These are phyloP conservation scores for Debaryomycetaceae sp. DNA, from an alignment of 1,139 yeast species.

Conservation along the genomic window DNA sequence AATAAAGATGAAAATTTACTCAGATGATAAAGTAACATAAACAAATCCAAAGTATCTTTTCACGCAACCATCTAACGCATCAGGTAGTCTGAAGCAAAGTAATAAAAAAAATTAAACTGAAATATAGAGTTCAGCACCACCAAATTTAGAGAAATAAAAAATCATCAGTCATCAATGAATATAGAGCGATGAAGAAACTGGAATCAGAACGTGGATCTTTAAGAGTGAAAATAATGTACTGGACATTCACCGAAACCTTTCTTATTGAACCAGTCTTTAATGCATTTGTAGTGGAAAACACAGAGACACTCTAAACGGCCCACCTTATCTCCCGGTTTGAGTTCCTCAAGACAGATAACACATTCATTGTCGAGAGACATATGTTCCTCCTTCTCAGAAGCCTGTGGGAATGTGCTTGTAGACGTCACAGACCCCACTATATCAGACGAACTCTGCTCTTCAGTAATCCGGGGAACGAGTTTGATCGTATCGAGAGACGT, in stretches of 20 bases:
- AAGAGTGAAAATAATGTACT: slow-evolving; percentile 54
- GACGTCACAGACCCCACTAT: slow-evolving; percentile 24
- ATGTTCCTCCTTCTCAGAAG: slow-evolving; percentile 15
- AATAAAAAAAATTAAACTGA: no score
- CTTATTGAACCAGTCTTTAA: slow-evolving; percentile 83
- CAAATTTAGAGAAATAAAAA: background rate
- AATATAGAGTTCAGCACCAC: background rate
- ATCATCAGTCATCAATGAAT: background rate
- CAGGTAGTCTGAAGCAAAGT: no score
- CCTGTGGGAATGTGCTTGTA: slow-evolving; percentile 18
- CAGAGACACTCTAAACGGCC: slow-evolving; percentile 94
- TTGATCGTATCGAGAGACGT: slow-evolving; percentile 15
- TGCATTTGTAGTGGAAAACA: slow-evolving; percentile 87
- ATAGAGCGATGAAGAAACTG: background rate
- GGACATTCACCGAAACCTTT: slow-evolving; percentile 88
- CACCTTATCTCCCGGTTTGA: slow-evolving; percentile 80
- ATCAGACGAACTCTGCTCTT: background rate
- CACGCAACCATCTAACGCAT: no score
- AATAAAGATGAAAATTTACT: background rate
- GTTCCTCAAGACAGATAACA: slow-evolving; percentile 88
- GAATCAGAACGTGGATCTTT: background rate
- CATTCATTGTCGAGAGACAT: slow-evolving; percentile 63
- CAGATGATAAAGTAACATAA: no score
- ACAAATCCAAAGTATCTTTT: no score
- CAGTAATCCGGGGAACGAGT: background rate